phyloP scores from a whole-genome alignment of 257 asterid species.

The Coffea canephora region DNA sequence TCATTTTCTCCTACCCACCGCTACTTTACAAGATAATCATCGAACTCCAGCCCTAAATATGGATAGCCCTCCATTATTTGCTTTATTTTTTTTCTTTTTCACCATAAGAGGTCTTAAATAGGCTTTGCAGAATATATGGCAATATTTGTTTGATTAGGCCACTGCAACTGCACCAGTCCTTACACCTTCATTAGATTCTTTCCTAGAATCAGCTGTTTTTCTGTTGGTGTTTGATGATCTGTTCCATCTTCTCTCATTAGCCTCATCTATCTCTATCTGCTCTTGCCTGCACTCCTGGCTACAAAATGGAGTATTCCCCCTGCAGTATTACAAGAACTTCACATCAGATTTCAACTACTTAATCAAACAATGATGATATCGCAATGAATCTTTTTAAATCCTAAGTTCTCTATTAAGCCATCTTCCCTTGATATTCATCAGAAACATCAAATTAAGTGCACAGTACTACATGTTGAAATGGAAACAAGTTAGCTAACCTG shows the following conservation, averaged over 20 bases:
- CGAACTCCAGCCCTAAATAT: not conserved
- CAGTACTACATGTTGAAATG: not conserved
- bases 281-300: conserved; percentile 94
- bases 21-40: conserved; percentile 8
- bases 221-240: conserved; percentile 35
- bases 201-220: conserved; percentile 37
- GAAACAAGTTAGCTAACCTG: conserved; percentile 47
- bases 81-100: not conserved
- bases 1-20: not conserved
- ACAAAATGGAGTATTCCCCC: conserved; percentile 91
- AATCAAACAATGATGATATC: not conserved
- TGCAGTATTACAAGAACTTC: conserved; percentile 35
- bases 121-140: not conserved
- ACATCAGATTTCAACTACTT: conserved; percentile 7
- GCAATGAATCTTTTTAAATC: not conserved
- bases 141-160: conserved; percentile 28
- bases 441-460: not conserved
- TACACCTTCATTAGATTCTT: conserved; percentile 58
- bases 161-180: conserved; percentile 71
- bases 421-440: not conserved
- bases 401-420: no score
- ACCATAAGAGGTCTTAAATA: not conserved
- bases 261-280: conserved; percentile 91
- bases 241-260: conserved; percentile 60
- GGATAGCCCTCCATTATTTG: not conserved